phyloP scores from a whole-genome alignment of 345 rosid genomes.

The Fremontodendron californicum region DNA sequence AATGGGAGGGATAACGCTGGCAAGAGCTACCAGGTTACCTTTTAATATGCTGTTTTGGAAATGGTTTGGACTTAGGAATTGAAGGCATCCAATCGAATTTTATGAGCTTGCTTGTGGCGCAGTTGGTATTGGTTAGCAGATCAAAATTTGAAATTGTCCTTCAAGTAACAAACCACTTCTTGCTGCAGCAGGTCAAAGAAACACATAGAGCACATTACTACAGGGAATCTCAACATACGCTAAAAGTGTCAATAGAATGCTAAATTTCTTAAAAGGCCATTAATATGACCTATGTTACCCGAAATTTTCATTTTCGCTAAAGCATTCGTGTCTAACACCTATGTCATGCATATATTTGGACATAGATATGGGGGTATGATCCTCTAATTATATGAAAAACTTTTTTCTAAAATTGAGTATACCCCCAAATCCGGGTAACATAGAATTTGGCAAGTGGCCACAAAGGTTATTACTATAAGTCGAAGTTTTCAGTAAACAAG shows the following conservation, averaged over 20 bases:
- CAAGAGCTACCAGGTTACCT: neutral
- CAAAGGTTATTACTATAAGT: too few species aligned
- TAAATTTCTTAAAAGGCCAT: neutral
- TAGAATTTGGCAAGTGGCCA: too few species aligned
- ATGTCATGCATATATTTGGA: too few species aligned
- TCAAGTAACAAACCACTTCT: conserved; percentile 68
- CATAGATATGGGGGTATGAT: too few species aligned
- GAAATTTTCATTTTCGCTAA: too few species aligned
- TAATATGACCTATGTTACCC: neutral
- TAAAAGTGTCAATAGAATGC: neutral
- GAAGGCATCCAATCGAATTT: too few species aligned
- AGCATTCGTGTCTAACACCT: too few species aligned
- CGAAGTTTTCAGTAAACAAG: too few species aligned
- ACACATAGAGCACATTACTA: conserved; percentile 1
- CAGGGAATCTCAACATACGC: neutral
- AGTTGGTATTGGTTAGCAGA: neutral
- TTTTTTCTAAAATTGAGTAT: too few species aligned
- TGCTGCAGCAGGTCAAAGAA: conserved; percentile 53
- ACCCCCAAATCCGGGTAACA: too few species aligned
- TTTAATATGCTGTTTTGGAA: neutral
- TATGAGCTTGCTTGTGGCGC: neutral
- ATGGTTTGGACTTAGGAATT: too few species aligned
- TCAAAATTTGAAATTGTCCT: conserved; percentile 69
- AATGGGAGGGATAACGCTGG: neutral
- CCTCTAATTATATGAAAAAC: too few species aligned